A percentile compares a stretch with the other conserved stretches of the same genome.
Conservation (phyloP, 1,284 basidiomycete species). For the Microbotryum silenes-acaulis region DNA sequence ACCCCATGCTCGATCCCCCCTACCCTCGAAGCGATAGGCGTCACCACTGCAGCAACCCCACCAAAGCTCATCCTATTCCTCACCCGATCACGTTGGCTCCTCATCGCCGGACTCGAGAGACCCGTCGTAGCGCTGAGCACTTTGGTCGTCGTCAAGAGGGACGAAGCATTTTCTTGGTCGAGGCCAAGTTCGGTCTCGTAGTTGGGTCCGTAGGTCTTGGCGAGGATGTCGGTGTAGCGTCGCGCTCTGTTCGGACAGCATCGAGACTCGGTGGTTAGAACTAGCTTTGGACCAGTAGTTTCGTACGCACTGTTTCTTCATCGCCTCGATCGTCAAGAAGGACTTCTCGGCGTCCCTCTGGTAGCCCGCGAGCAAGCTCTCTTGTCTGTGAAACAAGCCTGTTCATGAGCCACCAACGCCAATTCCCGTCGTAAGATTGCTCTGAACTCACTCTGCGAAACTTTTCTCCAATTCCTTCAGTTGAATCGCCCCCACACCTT, state of each 20-base stretch:
- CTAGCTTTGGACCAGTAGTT: no score
- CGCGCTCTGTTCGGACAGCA: neutral
- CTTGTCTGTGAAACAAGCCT: slow-evolving; percentile 1
- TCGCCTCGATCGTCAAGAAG: slow-evolving; percentile 8
- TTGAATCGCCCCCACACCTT: slow-evolving; percentile 15
- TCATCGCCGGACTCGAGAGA: no score
- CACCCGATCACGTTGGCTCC: no score
- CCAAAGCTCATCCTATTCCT: no score
- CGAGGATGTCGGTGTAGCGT: slow-evolving; percentile 17
- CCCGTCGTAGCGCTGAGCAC: no score
- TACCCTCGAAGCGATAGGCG: no score
- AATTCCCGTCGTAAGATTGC: no score
- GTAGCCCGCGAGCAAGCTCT: slow-evolving; percentile 15
- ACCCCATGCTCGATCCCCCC: no score
- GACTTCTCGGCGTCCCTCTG: slow-evolving; percentile 23
- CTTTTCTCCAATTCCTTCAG: slow-evolving; percentile 22
- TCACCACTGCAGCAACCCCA: no score
- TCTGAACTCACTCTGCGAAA: neutral
- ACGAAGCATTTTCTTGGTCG: neutral
- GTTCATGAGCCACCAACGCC: no score
- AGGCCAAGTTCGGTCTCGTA: slow-evolving; percentile 15
- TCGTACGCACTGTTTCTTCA: slow-evolving; percentile 12
- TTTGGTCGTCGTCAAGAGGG: neutral
- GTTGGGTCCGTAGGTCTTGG: slow-evolving; percentile 10
- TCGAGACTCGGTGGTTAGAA: neutral